Conservation (phyloP, 1,284 basidiomycete species). For the Flammula alnicola region DNA sequence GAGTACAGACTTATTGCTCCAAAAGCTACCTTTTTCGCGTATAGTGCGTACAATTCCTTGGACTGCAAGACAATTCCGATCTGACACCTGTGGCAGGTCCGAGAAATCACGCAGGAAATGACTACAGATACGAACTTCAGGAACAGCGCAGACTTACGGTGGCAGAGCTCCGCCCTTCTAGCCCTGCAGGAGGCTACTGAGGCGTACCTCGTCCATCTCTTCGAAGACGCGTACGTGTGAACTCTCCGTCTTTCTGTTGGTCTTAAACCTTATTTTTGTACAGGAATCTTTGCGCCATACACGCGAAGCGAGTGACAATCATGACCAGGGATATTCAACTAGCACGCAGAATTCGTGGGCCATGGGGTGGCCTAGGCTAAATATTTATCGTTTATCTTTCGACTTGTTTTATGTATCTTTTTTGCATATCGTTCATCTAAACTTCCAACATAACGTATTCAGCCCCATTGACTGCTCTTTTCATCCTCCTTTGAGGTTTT, state of each 20-base stretch:
- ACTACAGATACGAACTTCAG: constrained; percentile 73
- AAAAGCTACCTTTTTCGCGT: constrained; percentile 90
- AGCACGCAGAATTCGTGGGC: constrained; percentile 71
- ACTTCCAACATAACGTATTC: constrained; percentile 17
- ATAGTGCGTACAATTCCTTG: constrained; percentile 69
- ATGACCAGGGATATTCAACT: constrained; percentile 75
- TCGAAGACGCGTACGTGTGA: constrained; percentile 80
- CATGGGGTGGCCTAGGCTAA: constrained; percentile 64
- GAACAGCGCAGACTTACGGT: constrained; percentile 67
- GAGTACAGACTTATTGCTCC: constrained; percentile 85
- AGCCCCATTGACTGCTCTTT: constrained; percentile 2
- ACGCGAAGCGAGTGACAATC: constrained; percentile 60
- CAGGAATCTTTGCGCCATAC: constrained; percentile 55
- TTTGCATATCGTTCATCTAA: constrained; percentile 20
- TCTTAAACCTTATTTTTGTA: background rate
- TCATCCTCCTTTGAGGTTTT: background rate
- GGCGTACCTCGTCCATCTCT: constrained; percentile 84
- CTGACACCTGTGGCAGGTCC: constrained; percentile 59
- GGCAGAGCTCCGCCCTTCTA: constrained; percentile 79
- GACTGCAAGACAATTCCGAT: background rate
- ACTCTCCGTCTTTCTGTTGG: background rate
- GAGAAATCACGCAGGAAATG: constrained; percentile 90
- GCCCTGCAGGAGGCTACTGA: constrained; percentile 85
- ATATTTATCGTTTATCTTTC: constrained; percentile 11
- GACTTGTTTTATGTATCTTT: constrained; percentile 24